phyloP scores from a whole-genome alignment of 305 asterid genomes.

The Solanum chacoense region DNA sequence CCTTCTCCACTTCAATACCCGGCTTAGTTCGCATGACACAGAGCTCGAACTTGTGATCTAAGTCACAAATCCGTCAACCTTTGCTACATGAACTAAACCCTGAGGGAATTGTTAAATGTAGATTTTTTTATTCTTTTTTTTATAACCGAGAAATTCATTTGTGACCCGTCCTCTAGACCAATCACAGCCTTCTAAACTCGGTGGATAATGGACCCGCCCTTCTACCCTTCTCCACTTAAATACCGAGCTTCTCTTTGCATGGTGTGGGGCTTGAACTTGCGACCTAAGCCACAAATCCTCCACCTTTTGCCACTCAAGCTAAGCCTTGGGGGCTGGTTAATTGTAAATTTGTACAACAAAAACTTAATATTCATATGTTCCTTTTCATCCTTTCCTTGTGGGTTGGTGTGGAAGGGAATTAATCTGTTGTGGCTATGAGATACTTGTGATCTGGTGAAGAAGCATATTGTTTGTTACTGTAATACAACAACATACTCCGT shows the following conservation, averaged over 20 bases:
- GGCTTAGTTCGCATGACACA: not conserved
- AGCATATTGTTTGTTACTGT: not conserved
- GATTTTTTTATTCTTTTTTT: not conserved
- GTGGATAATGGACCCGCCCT: too few species aligned
- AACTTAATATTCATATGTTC: not conserved
- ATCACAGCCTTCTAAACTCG: too few species aligned
- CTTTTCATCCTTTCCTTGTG: not conserved
- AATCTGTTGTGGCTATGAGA: not conserved
- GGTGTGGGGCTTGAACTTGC: not conserved
- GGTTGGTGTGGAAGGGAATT: not conserved
- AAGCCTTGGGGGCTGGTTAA: not conserved
- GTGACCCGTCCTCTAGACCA: too few species aligned
- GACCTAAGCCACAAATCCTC: not conserved
- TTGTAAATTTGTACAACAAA: not conserved
- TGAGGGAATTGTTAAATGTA: not conserved
- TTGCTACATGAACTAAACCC: not conserved
- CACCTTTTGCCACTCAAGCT: not conserved
- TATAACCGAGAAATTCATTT: too few species aligned
- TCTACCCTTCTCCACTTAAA: too few species aligned
- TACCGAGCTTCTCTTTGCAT: too few species aligned
- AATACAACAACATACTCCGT: not conserved
- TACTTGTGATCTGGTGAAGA: not conserved
- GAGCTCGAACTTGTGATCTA: not conserved
- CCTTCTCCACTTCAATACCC: not conserved
- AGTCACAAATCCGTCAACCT: not conserved